Conservation (phyloP, 129 eudicot species). For the Saposhnikovia divaricata region DNA sequence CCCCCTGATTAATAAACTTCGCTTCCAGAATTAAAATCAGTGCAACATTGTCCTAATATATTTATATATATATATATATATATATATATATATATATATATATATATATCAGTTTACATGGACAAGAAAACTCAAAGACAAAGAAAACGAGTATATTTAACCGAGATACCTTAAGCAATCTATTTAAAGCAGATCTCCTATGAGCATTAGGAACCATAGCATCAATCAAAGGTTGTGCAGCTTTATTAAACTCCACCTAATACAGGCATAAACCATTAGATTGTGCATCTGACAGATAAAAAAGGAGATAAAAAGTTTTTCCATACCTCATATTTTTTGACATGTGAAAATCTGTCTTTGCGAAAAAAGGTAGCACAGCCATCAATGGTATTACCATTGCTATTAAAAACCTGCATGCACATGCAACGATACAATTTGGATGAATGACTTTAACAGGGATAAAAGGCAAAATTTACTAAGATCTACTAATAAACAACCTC, state of each 20-base stretch:
- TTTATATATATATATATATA: background rate
- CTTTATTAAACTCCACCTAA: constrained; percentile 97
- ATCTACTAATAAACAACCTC: constrained; percentile 45
- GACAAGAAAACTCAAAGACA: background rate
- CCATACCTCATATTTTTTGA: constrained; percentile 80
- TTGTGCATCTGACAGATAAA: background rate
- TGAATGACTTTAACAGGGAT: constrained; percentile 1
- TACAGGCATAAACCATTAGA: background rate
- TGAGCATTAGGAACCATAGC: constrained; percentile 81
- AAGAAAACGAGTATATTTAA: background rate
- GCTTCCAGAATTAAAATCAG: constrained; percentile 84
- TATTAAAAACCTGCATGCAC: constrained; percentile 45
- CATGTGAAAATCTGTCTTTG: constrained; percentile 85
- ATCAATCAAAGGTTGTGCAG: constrained; percentile 91
- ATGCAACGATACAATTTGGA: constrained; percentile 1
- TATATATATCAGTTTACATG: background rate
- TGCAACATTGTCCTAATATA: constrained; percentile 77
- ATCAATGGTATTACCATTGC: constrained; percentile 48
- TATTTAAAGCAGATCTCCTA: constrained; percentile 59
- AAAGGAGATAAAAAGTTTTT: background rate
- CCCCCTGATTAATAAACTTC: constrained; percentile 67
- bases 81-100: too few species aligned
- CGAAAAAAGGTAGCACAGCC: constrained; percentile 96
- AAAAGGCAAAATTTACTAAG: background rate
- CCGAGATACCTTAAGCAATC: constrained; percentile 66